Percentiles rank a stretch among this genome's conserved stretches.
Conservation (phyloP, 441 rosid genomes). For the Croton setiger region DNA sequence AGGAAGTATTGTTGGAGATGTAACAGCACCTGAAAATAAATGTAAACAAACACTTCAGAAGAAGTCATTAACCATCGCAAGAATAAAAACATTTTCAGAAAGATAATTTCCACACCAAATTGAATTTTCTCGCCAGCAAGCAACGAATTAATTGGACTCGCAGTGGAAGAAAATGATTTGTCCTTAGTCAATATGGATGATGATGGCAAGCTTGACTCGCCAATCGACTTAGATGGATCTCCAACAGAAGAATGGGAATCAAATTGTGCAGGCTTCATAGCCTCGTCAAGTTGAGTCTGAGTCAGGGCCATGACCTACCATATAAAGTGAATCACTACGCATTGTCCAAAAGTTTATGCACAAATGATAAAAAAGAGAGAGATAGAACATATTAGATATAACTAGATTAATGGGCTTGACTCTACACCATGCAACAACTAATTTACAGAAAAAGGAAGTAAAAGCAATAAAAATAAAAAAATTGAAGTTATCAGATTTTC, state of each 20-base stretch:
- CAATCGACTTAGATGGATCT: slow-evolving; percentile 49
- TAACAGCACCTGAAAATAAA: slow-evolving; percentile 73
- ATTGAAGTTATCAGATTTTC: neutral
- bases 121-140: slow-evolving; percentile 98
- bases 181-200: slow-evolving; percentile 57
- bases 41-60: slow-evolving; percentile 16
- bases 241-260: slow-evolving; percentile 64
- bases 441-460: neutral
- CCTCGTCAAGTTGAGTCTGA: slow-evolving; percentile 94
- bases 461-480: neutral
- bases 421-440: neutral
- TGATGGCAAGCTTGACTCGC: slow-evolving; percentile 49
- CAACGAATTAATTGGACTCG: slow-evolving; percentile 78
- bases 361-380: too few relatives aligned
- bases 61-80: slow-evolving; percentile 3
- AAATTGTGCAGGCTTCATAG: slow-evolving; percentile 77
- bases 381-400: neutral
- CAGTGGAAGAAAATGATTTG: slow-evolving; percentile 56
- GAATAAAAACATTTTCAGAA: neutral
- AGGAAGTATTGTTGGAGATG: slow-evolving; percentile 75
- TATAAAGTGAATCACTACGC: slow-evolving; percentile 23
- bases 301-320: slow-evolving; percentile 77
- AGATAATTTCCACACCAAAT: slow-evolving; percentile 61
- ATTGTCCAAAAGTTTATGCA: neutral
- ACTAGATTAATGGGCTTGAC: neutral